phyloP scores from a whole-genome alignment of 306 rosid species.

The Acacia acuminata region DNA sequence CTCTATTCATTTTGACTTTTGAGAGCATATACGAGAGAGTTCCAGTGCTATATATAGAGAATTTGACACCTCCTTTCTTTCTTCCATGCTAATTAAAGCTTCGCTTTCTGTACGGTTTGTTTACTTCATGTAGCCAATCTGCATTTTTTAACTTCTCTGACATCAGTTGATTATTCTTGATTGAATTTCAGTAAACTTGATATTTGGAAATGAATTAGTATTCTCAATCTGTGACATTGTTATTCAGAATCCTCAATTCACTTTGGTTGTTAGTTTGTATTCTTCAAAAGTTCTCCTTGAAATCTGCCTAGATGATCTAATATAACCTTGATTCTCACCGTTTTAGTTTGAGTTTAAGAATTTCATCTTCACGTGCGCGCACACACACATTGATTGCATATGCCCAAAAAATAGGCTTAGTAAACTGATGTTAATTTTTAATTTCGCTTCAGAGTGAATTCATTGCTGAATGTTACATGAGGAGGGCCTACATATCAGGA shows the following conservation, averaged over 20 bases:
- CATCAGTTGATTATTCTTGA: not conserved
- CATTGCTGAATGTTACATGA: conserved; percentile 85
- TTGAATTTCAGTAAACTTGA: not conserved
- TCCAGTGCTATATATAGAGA: not conserved
- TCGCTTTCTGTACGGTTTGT: not conserved
- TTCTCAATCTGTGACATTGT: not conserved
- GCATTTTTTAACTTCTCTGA: not conserved
- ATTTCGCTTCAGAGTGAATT: conserved; percentile 75
- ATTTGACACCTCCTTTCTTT: not conserved
- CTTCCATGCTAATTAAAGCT: not conserved
- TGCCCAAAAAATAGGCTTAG: not conserved
- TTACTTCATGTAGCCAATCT: not conserved
- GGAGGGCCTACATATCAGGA: conserved; percentile 84
- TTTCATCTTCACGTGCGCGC: not conserved
- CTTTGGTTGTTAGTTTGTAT: not conserved
- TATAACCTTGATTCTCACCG: not conserved
- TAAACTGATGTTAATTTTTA: conserved; percentile 2
- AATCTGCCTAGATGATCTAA: not conserved
- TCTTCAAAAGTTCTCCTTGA: not conserved
- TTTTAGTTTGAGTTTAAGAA: conserved; percentile 4
- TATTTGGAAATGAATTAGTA: not conserved
- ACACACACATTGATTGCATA: too few relatives aligned
- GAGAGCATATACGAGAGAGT: not conserved
- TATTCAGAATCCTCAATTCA: not conserved
- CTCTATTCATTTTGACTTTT: not conserved